These are phyloP conservation scores for Pyracantha coccinea DNA, from an alignment of 331 rosid genomes.

Conservation along the genomic window DNA sequence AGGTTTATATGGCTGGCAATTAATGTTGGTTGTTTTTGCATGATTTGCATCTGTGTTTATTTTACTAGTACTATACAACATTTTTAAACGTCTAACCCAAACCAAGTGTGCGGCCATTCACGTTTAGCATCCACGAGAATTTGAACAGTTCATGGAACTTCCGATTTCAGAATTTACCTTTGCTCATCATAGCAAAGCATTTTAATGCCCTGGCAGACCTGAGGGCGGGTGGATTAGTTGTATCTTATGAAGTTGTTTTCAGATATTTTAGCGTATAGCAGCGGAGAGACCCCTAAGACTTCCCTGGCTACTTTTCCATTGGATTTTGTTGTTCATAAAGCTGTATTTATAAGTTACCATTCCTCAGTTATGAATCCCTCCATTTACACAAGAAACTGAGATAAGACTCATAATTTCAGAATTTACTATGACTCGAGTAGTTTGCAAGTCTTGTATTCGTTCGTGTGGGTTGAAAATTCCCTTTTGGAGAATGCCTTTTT, in stretches of 20 bases:
- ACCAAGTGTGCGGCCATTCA: neutral
- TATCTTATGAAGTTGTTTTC: neutral
- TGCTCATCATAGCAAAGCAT: neutral
- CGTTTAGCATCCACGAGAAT: neutral
- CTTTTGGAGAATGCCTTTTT: neutral
- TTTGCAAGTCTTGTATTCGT: neutral
- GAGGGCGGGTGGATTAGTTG: neutral
- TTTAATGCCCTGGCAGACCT: neutral
- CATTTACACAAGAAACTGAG: neutral
- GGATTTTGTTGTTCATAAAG: neutral
- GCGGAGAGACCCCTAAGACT: neutral
- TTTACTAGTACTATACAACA: neutral
- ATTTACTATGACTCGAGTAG: neutral
- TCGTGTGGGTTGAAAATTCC: neutral
- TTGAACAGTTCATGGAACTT: neutral
- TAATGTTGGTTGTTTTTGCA: neutral
- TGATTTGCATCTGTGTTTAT: neutral
- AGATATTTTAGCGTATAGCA: neutral
- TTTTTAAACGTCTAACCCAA: neutral
- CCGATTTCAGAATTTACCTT: neutral
- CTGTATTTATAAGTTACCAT: neutral
- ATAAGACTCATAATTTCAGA: neutral
- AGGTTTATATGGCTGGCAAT: neutral
- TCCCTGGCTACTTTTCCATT: neutral
- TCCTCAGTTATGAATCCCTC: neutral